phyloP scores from a whole-genome alignment of 2,329 filamentous ascomycete species.

The Arachnomyces sp. region DNA sequence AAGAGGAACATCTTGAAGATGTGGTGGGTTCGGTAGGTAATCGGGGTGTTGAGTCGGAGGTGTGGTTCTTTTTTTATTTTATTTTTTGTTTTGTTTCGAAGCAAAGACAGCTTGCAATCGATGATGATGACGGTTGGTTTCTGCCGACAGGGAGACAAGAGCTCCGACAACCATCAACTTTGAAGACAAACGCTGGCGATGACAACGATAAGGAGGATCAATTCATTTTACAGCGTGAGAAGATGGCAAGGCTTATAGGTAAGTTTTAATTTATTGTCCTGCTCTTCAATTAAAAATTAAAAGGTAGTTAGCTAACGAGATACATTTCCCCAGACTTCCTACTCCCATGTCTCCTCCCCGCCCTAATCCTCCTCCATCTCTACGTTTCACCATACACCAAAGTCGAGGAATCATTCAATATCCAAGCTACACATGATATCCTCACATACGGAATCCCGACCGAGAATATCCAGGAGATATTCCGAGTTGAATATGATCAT shows the following conservation, averaged over 20 bases:
- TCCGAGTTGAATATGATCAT: slow-evolving; percentile 72
- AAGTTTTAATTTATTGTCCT: not conserved
- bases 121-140: slow-evolving; percentile 4
- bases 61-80: too few relatives aligned
- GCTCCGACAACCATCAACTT: slow-evolving; percentile 1
- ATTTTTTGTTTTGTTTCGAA: slow-evolving; percentile 4
- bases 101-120: too few relatives aligned
- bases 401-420: slow-evolving; percentile 97
- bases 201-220: not conserved
- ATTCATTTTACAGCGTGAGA: slow-evolving; percentile 3
- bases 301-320: not conserved
- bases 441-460: slow-evolving; percentile 69
- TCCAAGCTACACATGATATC: slow-evolving; percentile 89
- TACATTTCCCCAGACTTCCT: slow-evolving; percentile 38
- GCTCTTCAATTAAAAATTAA: too few relatives aligned
- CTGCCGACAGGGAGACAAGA: not conserved
- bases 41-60: too few relatives aligned
- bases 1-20: slow-evolving; percentile 59
- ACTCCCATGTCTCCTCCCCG: slow-evolving; percentile 50
- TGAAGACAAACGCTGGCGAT: too few relatives aligned
- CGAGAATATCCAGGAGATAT: slow-evolving; percentile 43
- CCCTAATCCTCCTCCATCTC: slow-evolving; percentile 61
- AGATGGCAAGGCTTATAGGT: slow-evolving; percentile 9
- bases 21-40: too few relatives aligned
- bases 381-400: slow-evolving; percentile 80